Evolutionary conservation across 345 rosid genomes (phyloP).

Genomic region (Mercurialis annua): DNA sequence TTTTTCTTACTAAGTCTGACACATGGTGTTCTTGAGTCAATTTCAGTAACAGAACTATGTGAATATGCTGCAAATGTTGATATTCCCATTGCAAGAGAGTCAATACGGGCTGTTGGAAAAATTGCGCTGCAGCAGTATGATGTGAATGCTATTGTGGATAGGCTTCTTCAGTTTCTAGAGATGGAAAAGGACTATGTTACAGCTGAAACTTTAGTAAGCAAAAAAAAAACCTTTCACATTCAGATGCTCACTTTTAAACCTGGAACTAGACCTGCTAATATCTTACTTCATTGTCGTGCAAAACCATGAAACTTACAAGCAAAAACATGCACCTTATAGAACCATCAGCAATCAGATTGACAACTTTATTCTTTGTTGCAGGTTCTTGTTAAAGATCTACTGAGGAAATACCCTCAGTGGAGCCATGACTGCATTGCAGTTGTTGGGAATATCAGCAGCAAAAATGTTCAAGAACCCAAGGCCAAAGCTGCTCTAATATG

Average conservation of each 20-base stretch:
- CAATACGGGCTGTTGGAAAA: conserved; percentile 97
- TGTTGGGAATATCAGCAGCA: conserved; percentile 96
- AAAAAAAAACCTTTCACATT: conserved; percentile 13
- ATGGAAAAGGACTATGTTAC: conserved; percentile 99
- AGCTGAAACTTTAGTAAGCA: conserved; percentile 88
- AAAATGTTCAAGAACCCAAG: conserved; percentile 89
- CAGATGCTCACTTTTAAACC: not conserved
- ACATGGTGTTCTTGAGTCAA: conserved; percentile 19
- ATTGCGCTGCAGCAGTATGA: conserved; percentile 98
- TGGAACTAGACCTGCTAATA: conserved; percentile 3
- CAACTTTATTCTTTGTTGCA: conserved; percentile 30
- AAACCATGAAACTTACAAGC: not conserved
- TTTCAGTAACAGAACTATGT: conserved; percentile 92
- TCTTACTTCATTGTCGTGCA: not conserved
- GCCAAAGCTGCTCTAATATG: conserved; percentile 98
- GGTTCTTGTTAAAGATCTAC: conserved; percentile 97
- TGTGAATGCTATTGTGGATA: conserved; percentile 98
- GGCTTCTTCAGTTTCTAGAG: conserved; percentile 98
- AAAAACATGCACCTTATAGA: not conserved
- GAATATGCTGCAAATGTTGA: conserved; percentile 99
- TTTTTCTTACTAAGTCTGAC: conserved; percentile 19
- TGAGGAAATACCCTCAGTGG: conserved; percentile 99
- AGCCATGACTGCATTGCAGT: conserved; percentile 99
- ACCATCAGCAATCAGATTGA: conserved; percentile 1
- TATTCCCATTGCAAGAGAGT: conserved; percentile 91